phyloP scores from a whole-genome alignment of 202 grass and related monocot genomes.

The Bolboschoenoplectus hybrid region DNA sequence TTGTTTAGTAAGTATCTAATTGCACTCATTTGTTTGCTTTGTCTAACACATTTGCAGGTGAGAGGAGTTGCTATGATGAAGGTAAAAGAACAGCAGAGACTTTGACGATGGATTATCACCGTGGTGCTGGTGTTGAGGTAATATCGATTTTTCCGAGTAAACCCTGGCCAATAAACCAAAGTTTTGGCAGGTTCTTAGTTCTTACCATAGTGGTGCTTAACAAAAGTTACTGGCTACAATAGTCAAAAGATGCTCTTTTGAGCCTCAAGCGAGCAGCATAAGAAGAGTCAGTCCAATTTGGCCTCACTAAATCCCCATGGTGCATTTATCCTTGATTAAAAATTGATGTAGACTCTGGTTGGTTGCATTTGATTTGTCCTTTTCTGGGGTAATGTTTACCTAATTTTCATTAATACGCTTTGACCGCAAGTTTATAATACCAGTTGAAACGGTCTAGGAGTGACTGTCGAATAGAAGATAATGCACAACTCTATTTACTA shows the following conservation, averaged over 20 bases:
- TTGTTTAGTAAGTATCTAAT: neutral
- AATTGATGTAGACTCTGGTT: neutral
- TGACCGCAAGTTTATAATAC: neutral
- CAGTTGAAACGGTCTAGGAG: constrained; percentile 17
- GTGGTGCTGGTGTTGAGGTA: constrained; percentile 87
- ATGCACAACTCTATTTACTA: neutral
- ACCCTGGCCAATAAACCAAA: constrained; percentile 6
- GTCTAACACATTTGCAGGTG: constrained; percentile 51
- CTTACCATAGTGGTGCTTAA: neutral
- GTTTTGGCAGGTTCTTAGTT: neutral
- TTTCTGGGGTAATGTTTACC: neutral
- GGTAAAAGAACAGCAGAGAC: constrained; percentile 98
- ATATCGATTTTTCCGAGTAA: constrained; percentile 37
- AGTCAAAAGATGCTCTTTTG: neutral
- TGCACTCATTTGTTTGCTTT: constrained; percentile 27
- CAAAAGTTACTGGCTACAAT: neutral
- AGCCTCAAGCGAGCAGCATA: too few relatives aligned
- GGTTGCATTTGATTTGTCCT: neutral
- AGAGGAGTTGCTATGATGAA: constrained; percentile 97
- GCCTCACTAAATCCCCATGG: neutral
- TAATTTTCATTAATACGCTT: neutral
- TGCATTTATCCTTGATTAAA: constrained; percentile 15
- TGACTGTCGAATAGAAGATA: neutral
- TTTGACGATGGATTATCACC: constrained; percentile 98
- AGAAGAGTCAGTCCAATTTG: neutral